Base-by-base conservation (phyloP, 2,329 filamentous ascomycete genomes). In the Aspergillus hiratsukae region DNA sequence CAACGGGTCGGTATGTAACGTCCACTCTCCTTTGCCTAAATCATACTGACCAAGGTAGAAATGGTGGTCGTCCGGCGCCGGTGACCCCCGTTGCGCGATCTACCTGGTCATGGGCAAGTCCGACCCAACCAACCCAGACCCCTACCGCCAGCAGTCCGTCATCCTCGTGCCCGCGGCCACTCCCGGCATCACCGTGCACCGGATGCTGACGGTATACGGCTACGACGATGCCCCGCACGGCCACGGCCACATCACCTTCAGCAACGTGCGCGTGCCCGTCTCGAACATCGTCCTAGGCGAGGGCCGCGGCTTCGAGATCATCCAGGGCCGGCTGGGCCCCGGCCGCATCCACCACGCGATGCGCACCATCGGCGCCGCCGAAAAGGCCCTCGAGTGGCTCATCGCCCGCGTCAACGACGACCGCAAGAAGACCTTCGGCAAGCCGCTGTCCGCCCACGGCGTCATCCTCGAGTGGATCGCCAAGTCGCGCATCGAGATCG, bases 181-280 rank as follows among this genome's bases (percentile, higher is more conserved):
- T 1, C 88, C 89, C 21, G 94, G 94, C 56, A 88, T 97, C 69
- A 96, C 86, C n/a, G 87, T 97, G 66, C 84, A 96, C 76, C 87
- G 94, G 65, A 96, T 97, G 90, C 81, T 99, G 54, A 88, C 83
- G 51, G 93, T 97, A 62, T 96, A 95, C 75, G 94, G 94, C 56
- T 97, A 91, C 77, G 94, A 97, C 73, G 94, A 99, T 67, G 94
- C 94, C n/a, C 94, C 94, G 2, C 94, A 99, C 74, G 94, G 94
- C 55, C 94, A 99, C 77, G 94, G 91, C 48, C 93, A 99, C 75
- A 86, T 99, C 70, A 84, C 80, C 37, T 97, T 99, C 78, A 81
- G 87, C 57, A 88, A 97, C 71, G 94, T 97, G 60, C 89, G 93
- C 57, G 90, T 99, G 0, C 93, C 93, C 7, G 85, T 81, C 31